Evolutionary conservation across 2,329 filamentous ascomycete species (phyloP), one percentile per base, ranked within the genome.

Genomic region (Colletotrichum viniferum): DNA sequence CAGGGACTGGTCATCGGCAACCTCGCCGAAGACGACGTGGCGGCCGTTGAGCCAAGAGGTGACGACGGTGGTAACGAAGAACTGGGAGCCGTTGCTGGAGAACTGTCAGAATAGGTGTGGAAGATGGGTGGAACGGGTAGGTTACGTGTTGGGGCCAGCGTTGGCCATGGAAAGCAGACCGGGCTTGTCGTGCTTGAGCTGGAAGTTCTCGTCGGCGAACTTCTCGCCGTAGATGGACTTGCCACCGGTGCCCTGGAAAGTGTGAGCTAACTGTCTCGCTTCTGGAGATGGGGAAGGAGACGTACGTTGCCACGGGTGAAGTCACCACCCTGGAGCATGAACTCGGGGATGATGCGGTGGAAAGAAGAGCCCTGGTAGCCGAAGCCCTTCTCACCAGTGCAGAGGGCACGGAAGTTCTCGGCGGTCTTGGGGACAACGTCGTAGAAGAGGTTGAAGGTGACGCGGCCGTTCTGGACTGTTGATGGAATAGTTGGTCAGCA

Each of bases 311-410:
- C 92, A 84, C 94, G 94, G 87, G 95, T 97, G 90, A 97, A 97
- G 91, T 98, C 95, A 91, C 95, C 95, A 85, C 95, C 96, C 91
- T 98, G 96, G 81, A 98, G 93, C 96, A 98, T 98, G 91, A 98
- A 98, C 74, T 95, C 86, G 81, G 94, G 94, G 87, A 98, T 98
- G 87, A 98, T 93, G 82, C 96, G 95, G 92, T 98, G 95, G 93
- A 98, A 98, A 80, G 91, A 90, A 81, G 95, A 97, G 84, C 92
- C 92, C 85, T 91, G 86, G 91, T 97, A 98, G 81, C 95, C 95
- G 86, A 94, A 93, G 83, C 94, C 95, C 88, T 95, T 92, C 89
- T 94, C 91, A 80, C 90, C 90, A 78, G 93, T 95, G 93, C 94
- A 96, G 83, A 97, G 94, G 85, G 92, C 92, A 80, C 91, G 91